phyloP scores from a whole-genome alignment of 129 eudicot genomes.

The Artemisia argyi region DNA sequence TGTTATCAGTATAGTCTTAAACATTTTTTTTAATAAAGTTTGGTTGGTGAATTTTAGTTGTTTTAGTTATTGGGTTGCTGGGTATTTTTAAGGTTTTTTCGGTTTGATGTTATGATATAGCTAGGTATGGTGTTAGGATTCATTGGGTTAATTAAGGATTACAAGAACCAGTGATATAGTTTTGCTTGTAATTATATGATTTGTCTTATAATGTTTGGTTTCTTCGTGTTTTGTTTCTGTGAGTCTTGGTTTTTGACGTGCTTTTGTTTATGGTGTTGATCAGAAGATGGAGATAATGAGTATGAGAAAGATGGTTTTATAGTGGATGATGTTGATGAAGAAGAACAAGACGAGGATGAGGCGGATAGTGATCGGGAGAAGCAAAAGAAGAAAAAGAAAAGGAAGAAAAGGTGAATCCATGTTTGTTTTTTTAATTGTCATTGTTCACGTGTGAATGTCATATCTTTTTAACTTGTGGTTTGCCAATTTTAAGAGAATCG shows the following conservation, averaged over 20 bases:
- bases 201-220: too few species aligned
- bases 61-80: background rate
- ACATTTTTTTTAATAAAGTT: constrained; percentile 8
- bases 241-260: background rate
- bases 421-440: background rate
- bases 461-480: constrained; percentile 11
- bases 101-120: background rate
- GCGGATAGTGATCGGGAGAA: constrained; percentile 64
- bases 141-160: too few species aligned
- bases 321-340: constrained; percentile 87
- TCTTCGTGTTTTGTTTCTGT: background rate
- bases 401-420: constrained; percentile 85
- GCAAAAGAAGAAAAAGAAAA: constrained; percentile 74
- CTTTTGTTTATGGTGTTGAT: constrained; percentile 21
- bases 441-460: background rate
- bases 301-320: constrained; percentile 90
- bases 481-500: constrained; percentile 50
- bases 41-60: background rate
- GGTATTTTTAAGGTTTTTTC: constrained; percentile 11
- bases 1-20: background rate
- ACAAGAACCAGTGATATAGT: constrained; percentile 3
- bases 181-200: too few species aligned
- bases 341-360: constrained; percentile 56
- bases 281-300: constrained; percentile 90
- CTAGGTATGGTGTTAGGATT: background rate